A percentile compares a stretch with the other conserved stretches of the same genome.
Conservation (phyloP, 1,139 yeast species). For the Taphrina flavorubra region DNA sequence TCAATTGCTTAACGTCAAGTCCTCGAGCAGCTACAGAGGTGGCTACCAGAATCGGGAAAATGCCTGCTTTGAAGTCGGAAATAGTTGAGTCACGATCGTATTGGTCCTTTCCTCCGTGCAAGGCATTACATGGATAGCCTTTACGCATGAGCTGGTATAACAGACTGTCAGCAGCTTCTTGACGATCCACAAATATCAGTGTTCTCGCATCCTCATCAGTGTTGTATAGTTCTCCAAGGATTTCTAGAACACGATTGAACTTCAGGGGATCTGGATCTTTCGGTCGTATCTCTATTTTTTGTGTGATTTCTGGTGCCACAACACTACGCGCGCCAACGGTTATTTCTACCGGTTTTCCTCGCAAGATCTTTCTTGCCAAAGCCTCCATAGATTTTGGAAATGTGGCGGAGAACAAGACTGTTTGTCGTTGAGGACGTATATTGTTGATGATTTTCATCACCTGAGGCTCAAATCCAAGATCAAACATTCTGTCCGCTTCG, state of each 20-base stretch:
- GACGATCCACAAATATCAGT: slow-evolving; percentile 85
- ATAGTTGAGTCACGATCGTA: slow-evolving; percentile 79
- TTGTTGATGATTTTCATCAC: slow-evolving; percentile 79
- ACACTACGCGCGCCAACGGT: slow-evolving; percentile 81
- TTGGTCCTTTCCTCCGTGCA: slow-evolving; percentile 95
- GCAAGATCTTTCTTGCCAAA: slow-evolving; percentile 68
- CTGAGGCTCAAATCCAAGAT: slow-evolving; percentile 97
- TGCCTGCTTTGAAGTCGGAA: slow-evolving; percentile 70
- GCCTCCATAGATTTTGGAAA: slow-evolving; percentile 76
- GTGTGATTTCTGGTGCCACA: slow-evolving; percentile 81
- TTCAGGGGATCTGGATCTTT: slow-evolving; percentile 56
- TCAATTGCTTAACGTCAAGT: slow-evolving; percentile 81
- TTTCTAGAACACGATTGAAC: slow-evolving; percentile 61
- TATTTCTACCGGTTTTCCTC: slow-evolving; percentile 68
- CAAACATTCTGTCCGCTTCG: slow-evolving; percentile 97
- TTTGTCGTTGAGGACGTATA: slow-evolving; percentile 84
- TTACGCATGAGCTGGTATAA: slow-evolving; percentile 62
- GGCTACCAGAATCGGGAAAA: slow-evolving; percentile 67
- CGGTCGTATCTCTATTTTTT: slow-evolving; percentile 66
- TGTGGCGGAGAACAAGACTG: slow-evolving; percentile 94
- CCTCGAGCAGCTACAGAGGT: slow-evolving; percentile 97
- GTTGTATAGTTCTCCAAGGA: slow-evolving; percentile 58
- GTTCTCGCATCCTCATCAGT: slow-evolving; percentile 59
- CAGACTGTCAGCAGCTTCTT: slow-evolving; percentile 76
- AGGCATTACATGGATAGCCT: slow-evolving; percentile 66